phyloP scores from a whole-genome alignment of 129 eudicot species.

The Apium graveolens region DNA sequence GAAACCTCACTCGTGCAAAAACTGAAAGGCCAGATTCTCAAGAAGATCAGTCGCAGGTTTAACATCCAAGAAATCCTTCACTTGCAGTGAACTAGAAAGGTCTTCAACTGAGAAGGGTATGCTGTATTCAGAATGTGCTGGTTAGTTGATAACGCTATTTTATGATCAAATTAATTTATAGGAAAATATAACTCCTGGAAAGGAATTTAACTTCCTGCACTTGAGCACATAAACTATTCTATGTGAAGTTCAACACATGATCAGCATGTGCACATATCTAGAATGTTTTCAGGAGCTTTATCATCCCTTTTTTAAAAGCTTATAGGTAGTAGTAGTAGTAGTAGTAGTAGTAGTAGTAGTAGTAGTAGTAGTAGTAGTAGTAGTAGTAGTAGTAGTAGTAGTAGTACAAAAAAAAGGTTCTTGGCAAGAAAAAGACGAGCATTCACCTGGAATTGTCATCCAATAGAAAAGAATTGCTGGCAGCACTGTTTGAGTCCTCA shows the following conservation, averaged over 20 bases:
- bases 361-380: too few species aligned
- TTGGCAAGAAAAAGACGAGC: neutral
- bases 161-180: neutral
- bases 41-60: constrained; percentile 68
- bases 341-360: too few species aligned
- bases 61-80: constrained; percentile 69
- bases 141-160: neutral
- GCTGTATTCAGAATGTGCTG: constrained; percentile 36
- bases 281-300: neutral
- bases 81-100: constrained; percentile 56
- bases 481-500: constrained; percentile 75
- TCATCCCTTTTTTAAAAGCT: neutral
- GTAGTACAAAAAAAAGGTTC: too few species aligned
- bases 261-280: neutral
- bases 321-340: neutral
- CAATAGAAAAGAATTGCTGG: constrained; percentile 66
- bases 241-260: neutral
- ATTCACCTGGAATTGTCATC: constrained; percentile 88
- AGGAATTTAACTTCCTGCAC: neutral
- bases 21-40: constrained; percentile 79
- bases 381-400: too few species aligned
- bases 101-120: constrained; percentile 95
- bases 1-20: constrained; percentile 58
- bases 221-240: neutral
- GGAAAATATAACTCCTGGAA: neutral